Evolutionary conservation across 768 basidiomycete genomes (phyloP).

Genomic region (Russula virescens): DNA sequence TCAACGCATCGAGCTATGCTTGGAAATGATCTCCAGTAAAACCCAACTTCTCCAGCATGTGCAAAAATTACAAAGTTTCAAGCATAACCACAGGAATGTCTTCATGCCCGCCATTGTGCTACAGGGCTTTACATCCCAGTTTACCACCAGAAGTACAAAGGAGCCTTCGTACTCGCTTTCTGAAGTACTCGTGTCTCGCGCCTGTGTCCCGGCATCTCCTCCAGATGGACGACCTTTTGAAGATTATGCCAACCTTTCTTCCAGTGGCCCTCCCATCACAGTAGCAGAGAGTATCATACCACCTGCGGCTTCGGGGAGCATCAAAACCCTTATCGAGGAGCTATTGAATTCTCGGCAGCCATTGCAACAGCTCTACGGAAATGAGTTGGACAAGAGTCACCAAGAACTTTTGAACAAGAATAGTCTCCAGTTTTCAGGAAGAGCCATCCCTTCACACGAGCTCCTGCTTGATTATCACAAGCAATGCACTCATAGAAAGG

Average conservation of each 20-base stretch:
- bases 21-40: slow-evolving; percentile 2
- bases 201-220: not conserved
- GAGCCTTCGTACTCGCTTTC: not conserved
- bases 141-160: not conserved
- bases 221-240: not conserved
- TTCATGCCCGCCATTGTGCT: not conserved
- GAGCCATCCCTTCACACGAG: not conserved
- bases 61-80: not conserved
- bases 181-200: not conserved
- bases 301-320: not conserved
- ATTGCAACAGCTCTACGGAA: slow-evolving; percentile 6
- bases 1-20: not conserved
- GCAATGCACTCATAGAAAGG: not conserved
- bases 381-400: slow-evolving; percentile 1
- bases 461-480: not conserved
- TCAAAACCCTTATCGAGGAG: slow-evolving; percentile 3
- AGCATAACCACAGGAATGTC: not conserved
- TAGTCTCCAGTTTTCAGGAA: not conserved
- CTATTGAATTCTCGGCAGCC: not conserved
- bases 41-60: not conserved
- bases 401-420: not conserved
- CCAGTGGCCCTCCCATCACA: too few species aligned
- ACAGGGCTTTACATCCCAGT: not conserved
- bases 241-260: too few species aligned
- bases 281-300: not conserved